phyloP scores from a whole-genome alignment of 768 basidiomycete species.

The Xerocomellus intermedius region DNA sequence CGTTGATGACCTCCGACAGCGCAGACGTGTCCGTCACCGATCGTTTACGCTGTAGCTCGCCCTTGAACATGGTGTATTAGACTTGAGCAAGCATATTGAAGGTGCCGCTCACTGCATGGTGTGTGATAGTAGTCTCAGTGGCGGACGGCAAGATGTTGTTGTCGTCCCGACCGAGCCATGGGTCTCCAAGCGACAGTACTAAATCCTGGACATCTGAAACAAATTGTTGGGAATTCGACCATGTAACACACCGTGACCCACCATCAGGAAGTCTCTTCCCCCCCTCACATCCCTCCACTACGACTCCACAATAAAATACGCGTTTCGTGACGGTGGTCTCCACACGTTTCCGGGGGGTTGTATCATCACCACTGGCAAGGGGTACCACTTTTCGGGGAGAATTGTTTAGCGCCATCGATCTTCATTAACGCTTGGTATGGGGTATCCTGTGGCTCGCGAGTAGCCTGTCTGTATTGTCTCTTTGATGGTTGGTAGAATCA shows the following conservation, averaged over 20 bases:
- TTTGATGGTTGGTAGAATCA: constrained; percentile 2
- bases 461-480: neutral
- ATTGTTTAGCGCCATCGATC: constrained; percentile 57
- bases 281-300: constrained; percentile 79
- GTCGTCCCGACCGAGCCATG: constrained; percentile 53
- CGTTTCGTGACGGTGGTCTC: constrained; percentile 59
- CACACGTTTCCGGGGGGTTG: constrained; percentile 42
- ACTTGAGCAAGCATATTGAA: neutral
- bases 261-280: constrained; percentile 69
- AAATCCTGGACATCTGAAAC: constrained; percentile 72
- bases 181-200: constrained; percentile 72
- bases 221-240: constrained; percentile 10
- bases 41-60: constrained; percentile 44
- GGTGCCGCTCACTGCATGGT: constrained; percentile 42
- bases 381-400: constrained; percentile 77
- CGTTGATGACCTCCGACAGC: constrained; percentile 73
- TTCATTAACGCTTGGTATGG: constrained; percentile 18
- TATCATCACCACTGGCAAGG: constrained; percentile 66
- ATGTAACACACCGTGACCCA: constrained; percentile 27
- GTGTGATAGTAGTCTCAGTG: constrained; percentile 38
- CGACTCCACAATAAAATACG: constrained; percentile 87
- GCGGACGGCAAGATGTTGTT: constrained; percentile 45
- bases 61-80: constrained; percentile 23
- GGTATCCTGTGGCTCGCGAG: constrained; percentile 2
- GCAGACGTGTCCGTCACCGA: constrained; percentile 63